Evolutionary conservation across 768 basidiomycete genomes (phyloP), one percentile per base, ranked within the genome.

Genomic region (Sutorius australiensis): DNA sequence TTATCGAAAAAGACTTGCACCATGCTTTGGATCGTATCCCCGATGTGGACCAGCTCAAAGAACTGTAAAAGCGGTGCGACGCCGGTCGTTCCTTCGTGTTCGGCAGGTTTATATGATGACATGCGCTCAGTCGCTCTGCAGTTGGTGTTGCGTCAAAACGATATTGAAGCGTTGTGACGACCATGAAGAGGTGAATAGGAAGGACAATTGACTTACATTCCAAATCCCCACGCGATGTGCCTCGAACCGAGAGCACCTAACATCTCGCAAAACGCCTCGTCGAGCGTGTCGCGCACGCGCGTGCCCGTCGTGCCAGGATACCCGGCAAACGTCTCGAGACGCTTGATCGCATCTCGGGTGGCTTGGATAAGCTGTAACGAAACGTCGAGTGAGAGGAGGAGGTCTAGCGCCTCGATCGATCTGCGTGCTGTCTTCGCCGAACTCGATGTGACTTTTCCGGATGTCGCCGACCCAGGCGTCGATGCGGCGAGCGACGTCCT

Each of bases 1-100:
- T 95, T 95, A 65, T 98, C 97, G 64, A 95, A 99, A 69, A 95
- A 99, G 2, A 98, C 97, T 61, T 99, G 94, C 6, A 97, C 84
- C 84, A 98, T 98, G 16, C 87, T 92, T 70, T 95, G 92, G 40
- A 98, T 98, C 14, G 92, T 99, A 65, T 99, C 95, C 1, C 94
- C 97, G 14, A 98, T 77, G 72, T 98, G 97, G 0, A 95, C 95
- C 21, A 98, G 77, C 74, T 98, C 95, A 59, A 99, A 98, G 73
- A 98, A 98, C 67, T 98, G 95, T 37, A 98, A 73, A 3, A 99
- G 72, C 0, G 97, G 97, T 1, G 95, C 93, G 3, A 98, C 95
- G 58, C 83, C 86, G 21, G 83, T 83, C 34, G 85, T 84, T 46
- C 82, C 87, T 46, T 86, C 79, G 61, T 91, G 91, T 56, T 95